phyloP scores from a whole-genome alignment of 2,329 filamentous ascomycete genomes.

The Pyricularia sp. region DNA sequence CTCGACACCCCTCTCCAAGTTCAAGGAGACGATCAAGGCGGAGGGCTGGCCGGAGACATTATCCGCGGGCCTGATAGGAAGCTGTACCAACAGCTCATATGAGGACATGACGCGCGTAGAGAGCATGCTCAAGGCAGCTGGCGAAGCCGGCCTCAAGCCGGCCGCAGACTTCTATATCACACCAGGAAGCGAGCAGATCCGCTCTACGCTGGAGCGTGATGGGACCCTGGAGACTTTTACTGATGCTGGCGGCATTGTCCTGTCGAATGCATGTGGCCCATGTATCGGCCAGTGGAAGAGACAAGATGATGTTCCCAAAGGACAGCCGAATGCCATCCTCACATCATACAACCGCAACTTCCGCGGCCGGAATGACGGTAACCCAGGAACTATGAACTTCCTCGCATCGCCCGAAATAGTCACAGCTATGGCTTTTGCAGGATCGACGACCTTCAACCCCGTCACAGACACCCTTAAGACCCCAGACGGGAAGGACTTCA shows the following conservation, averaged over 20 bases:
- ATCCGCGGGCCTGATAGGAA: slow-evolving; percentile 89
- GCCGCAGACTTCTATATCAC: slow-evolving; percentile 92
- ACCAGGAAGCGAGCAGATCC: slow-evolving; percentile 92
- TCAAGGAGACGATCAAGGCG: slow-evolving; percentile 73
- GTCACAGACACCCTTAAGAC: slow-evolving; percentile 78
- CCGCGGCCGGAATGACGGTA: slow-evolving; percentile 92
- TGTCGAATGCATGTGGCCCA: slow-evolving; percentile 91
- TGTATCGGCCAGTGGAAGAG: slow-evolving; percentile 95
- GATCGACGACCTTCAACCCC: slow-evolving; percentile 91
- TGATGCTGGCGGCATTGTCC: slow-evolving; percentile 74
- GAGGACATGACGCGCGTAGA: slow-evolving; percentile 97
- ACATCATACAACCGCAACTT: slow-evolving; percentile 99
- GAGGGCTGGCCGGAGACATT: slow-evolving; percentile 88
- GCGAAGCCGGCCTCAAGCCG: slow-evolving; percentile 80
- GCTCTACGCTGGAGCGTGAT: slow-evolving; percentile 85
- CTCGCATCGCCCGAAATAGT: slow-evolving; percentile 94
- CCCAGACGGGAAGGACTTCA: slow-evolving; percentile 72
- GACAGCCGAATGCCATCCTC: slow-evolving; percentile 85
- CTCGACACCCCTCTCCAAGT: slow-evolving; percentile 83
- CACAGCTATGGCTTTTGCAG: slow-evolving; percentile 90
- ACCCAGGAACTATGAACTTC: slow-evolving; percentile 97
- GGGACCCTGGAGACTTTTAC: slow-evolving; percentile 79
- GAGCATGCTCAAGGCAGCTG: slow-evolving; percentile 84
- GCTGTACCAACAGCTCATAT: slow-evolving; percentile 98
- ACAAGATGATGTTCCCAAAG: slow-evolving; percentile 75